Evolutionary conservation across 371 early-diverging fungal species (phyloP), one percentile per base, ranked within the genome.

Genomic region (Smittium mucronatum): DNA sequence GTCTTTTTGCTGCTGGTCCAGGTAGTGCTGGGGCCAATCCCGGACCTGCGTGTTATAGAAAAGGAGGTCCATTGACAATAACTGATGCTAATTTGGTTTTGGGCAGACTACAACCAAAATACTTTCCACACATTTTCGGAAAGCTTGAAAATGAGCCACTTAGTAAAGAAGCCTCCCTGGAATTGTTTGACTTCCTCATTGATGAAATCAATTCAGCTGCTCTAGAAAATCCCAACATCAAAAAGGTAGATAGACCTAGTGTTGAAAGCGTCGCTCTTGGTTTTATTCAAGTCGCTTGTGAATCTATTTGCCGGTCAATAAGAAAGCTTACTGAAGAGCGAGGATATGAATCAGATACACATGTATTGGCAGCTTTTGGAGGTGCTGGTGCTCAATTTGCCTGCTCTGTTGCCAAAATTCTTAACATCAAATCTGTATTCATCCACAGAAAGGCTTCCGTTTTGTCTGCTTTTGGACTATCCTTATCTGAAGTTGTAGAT

Each of bases 121-220:
- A 88, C 73, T 97, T 97, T 75, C 98, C 98, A 1, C 84, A 87
- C 71, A 95, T 97, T 26, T 97, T 97, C 84, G 98, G 98, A 0
- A 84, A 85, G n/a, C 82, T 83, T 17, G 96, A 95, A 78, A 78
- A 89, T 61, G 84, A 91, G 74, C 85, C 93, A 0, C 77, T 95
- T 69, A 93, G 95, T 70, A 33, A 78, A 0, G 85, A 84, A 5
- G 85, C 85, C 30, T 85, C 95, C 0, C 73, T 71, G 11, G 58
- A 72, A 33, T 83, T 86, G 58, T 93, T 97, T 71, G 75, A 80
- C 30, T 71, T 75, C 21, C 76, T 97, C 16, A 82, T 90, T 0
- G 70, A 74, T 1, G 75, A 81, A 30, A 89, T 95, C 57, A 91
- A 92, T 69, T 70, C 31, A 2, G 67, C 64, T 57, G 65, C 29